Percentiles rank a stretch among this genome's conserved stretches.
Conservation (phyloP, 2,329 filamentous ascomycete species). For the Sordariomycetes sp. region DNA sequence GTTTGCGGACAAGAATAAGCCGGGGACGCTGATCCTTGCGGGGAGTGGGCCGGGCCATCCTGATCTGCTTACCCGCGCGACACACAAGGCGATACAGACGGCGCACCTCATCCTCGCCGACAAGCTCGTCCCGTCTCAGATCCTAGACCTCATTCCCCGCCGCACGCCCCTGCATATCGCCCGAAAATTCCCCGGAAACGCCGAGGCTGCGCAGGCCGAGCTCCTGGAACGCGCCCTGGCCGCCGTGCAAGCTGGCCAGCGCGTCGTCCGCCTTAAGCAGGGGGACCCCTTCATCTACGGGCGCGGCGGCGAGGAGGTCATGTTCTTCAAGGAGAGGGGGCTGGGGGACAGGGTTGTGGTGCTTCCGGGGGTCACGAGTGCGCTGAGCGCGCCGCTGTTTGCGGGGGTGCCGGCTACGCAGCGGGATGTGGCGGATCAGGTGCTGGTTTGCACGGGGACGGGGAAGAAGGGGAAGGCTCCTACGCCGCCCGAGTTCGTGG, state of each 20-base stretch:
- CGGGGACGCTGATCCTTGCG: conserved; percentile 71
- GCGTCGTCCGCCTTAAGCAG: conserved; percentile 84
- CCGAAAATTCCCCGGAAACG: conserved; percentile 94
- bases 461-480: conserved; percentile 79
- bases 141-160: conserved; percentile 81
- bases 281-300: conserved; percentile 96
- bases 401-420: conserved; percentile 82
- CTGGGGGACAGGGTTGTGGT: conserved; percentile 53
- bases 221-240: conserved; percentile 66
- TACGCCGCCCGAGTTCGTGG: conserved; percentile 65
- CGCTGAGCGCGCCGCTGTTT: conserved; percentile 77
- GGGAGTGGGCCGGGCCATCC: conserved; percentile 90
- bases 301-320: conserved; percentile 82
- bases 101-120: conserved; percentile 75
- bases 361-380: conserved; percentile 81
- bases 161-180: conserved; percentile 84
- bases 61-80: conserved; percentile 75
- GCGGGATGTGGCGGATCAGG: conserved; percentile 78
- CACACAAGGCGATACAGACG: conserved; percentile 59
- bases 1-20: conserved; percentile 14
- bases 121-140: conserved; percentile 72
- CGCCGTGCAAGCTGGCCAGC: conserved; percentile 52
- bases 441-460: conserved; percentile 92
- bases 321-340: conserved; percentile 65
- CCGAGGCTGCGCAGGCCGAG: conserved; percentile 85